Percentiles rank a stretch among this genome's conserved stretches.
Conservation (phyloP, 2,329 filamentous ascomycete species). For the Madurella fahalii region DNA sequence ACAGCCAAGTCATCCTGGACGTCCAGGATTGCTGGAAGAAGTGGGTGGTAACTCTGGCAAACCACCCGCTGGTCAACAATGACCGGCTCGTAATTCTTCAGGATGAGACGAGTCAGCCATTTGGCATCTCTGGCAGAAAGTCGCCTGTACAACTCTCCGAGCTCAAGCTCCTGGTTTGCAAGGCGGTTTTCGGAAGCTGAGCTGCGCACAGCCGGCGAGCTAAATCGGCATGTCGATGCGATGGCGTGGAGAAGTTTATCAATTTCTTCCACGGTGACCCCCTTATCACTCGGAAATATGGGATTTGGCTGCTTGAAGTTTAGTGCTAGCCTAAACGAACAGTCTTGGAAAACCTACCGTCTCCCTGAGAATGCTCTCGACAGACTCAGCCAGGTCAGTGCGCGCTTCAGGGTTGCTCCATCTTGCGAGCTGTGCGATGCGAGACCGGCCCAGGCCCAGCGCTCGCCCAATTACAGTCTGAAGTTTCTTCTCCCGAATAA, state of each 20-base stretch:
- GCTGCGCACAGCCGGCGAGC: slow-evolving; percentile 56
- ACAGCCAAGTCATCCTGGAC: slow-evolving; percentile 65
- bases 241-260: slow-evolving; percentile 62
- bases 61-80: slow-evolving; percentile 54
- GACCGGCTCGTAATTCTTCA: slow-evolving; percentile 71
- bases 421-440: slow-evolving; percentile 56
- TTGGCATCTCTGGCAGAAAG: slow-evolving; percentile 69
- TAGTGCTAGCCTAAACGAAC: slow-evolving; percentile 10
- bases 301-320: slow-evolving; percentile 45
- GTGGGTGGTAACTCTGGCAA: slow-evolving; percentile 60
- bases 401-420: slow-evolving; percentile 57
- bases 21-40: slow-evolving; percentile 65
- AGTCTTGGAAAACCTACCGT: slow-evolving; percentile 46
- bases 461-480: slow-evolving; percentile 64
- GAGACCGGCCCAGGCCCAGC: slow-evolving; percentile 59
- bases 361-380: slow-evolving; percentile 59
- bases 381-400: slow-evolving; percentile 66
- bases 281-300: slow-evolving; percentile 29
- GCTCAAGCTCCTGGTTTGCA: slow-evolving; percentile 37
- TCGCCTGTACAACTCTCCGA: slow-evolving; percentile 56
- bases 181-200: slow-evolving; percentile 27
- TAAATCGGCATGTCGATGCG: slow-evolving; percentile 67
- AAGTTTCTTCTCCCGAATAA: slow-evolving; percentile 58
- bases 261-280: slow-evolving; percentile 67
- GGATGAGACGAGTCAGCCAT: slow-evolving; percentile 77